A percentile compares a stretch with the other conserved stretches of the same genome.
These are phyloP conservation scores for Suillus ampliporus DNA, from an alignment of 768 basidiomycete genomes.

Conservation along the genomic window DNA sequence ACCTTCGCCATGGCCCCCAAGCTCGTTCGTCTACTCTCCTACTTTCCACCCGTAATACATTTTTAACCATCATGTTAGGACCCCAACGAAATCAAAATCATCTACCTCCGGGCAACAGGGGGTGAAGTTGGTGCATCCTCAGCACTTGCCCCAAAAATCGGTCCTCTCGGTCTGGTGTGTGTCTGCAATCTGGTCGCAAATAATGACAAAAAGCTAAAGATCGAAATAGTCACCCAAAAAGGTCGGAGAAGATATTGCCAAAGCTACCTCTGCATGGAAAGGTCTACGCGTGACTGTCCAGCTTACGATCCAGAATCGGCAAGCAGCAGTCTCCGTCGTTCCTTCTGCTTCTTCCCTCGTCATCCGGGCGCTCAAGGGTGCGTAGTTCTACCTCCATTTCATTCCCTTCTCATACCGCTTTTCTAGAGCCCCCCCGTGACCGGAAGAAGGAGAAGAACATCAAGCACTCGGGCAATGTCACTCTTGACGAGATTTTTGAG, in stretches of 20 bases:
- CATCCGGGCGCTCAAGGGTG: constrained; percentile 97
- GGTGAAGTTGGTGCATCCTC: constrained; percentile 99
- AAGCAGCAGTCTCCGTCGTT: constrained; percentile 95
- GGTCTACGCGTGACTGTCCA: constrained; percentile 99
- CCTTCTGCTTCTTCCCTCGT: constrained; percentile 97
- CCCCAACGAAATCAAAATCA: constrained; percentile 98
- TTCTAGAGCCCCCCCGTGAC: constrained; percentile 94
- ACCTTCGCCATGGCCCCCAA: constrained; percentile 72
- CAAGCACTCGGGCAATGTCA: constrained; percentile 94
- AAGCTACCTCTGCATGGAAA: constrained; percentile 98
- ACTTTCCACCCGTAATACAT: background rate
- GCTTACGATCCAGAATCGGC: constrained; percentile 99
- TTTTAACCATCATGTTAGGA: constrained; percentile 57
- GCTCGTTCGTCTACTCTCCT: constrained; percentile 53
- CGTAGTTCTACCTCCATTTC: constrained; percentile 25
- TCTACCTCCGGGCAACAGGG: constrained; percentile 97
- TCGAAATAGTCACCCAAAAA: constrained; percentile 92
- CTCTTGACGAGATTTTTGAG: constrained; percentile 91
- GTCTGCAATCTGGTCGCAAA: background rate
- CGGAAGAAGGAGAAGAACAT: constrained; percentile 99
- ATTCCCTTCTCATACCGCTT: constrained; percentile 12
- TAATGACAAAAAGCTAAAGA: constrained; percentile 20
- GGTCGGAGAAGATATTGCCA: constrained; percentile 99
- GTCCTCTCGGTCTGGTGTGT: constrained; percentile 98
- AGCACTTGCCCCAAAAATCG: constrained; percentile 98